Base-by-base conservation (phyloP, 202 grass and related monocot genomes). In the Saccharum hybrid region DNA sequence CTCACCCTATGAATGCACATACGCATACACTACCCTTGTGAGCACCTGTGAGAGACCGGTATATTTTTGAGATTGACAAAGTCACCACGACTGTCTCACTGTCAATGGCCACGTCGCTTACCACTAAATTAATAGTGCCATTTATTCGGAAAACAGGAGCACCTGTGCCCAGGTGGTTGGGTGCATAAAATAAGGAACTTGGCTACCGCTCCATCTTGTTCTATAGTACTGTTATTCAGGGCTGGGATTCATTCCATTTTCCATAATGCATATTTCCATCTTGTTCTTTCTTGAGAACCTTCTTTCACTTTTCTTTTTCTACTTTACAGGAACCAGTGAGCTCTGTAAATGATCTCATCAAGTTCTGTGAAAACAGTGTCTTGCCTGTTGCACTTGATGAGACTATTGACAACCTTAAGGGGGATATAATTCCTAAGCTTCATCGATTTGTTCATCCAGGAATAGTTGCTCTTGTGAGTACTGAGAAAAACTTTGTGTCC, bases 311-410 rank as follows among this genome's bases (percentile, higher is more conserved):
- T 59, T 59, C n/a, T 23, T 60, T 66, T 84, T 74, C 60, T 64
- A 40, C 72, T 72, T 87, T 84, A 75, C 90, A 98, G 95, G 95
- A 98, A 93, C 95, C 95, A 85, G 93, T 98, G 83, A 66, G 34
- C 77, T 74, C 74, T 75, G 63, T 88, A 87, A 61, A 85, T 85
- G 85, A 94, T 85, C 87, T 98, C 63, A 86, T 95, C 83, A 93
- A 88, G 71, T 98, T 93, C 81, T 98, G 92, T 75, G 87, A 93
- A 85, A 86, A 85, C 46, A 90, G 83, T 85, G 87, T 89, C 66
- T 83, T 98, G 86, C 95, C 90, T 83, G 81, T 98, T 60, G 95
- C 95, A 65, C 71, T 98, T 76, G 95, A 98, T 72, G 95, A 98
- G 84, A 98, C 90, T 77, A 89, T 98, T 77, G 90, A 90, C 84